phyloP scores from a whole-genome alignment of 1,284 basidiomycete genomes.

The Grifola frondosa region DNA sequence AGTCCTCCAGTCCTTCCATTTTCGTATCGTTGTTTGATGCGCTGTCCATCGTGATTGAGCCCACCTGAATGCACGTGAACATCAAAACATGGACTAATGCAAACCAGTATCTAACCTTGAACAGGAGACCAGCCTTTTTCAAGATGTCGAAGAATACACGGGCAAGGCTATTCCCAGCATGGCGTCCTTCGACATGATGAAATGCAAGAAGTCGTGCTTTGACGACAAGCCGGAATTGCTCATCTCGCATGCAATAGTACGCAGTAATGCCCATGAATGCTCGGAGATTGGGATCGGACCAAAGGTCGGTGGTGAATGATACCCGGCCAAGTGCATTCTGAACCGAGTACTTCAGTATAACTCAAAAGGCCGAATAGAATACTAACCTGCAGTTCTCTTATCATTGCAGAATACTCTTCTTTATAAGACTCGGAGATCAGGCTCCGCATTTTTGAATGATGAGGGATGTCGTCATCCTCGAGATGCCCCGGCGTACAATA shows the following conservation, averaged over 20 bases:
- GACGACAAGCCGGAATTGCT: slow-evolving; percentile 4
- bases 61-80: slow-evolving; percentile 9
- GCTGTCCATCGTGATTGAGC: slow-evolving; percentile 24
- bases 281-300: too few species aligned
- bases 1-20: slow-evolving; percentile 20
- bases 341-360: too few species aligned
- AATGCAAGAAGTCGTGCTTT: slow-evolving; percentile 18
- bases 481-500: too few species aligned
- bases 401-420: too few species aligned
- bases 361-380: too few species aligned
- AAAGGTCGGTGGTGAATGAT: too few species aligned
- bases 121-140: slow-evolving; percentile 6
- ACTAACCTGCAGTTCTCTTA: too few species aligned
- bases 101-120: slow-evolving; percentile 12
- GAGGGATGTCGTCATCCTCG: too few species aligned
- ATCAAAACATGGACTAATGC: neutral
- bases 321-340: too few species aligned
- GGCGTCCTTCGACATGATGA: slow-evolving; percentile 7
- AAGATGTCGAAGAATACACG: slow-evolving; percentile 10
- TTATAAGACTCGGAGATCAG: too few species aligned
- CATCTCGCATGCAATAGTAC: too few species aligned
- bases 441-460: too few species aligned
- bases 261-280: neutral
- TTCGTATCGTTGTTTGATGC: slow-evolving; percentile 27
- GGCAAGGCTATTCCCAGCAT: slow-evolving; percentile 19